phyloP scores from a whole-genome alignment of 2,329 filamentous ascomycete species.

The Esteya vermicola region DNA sequence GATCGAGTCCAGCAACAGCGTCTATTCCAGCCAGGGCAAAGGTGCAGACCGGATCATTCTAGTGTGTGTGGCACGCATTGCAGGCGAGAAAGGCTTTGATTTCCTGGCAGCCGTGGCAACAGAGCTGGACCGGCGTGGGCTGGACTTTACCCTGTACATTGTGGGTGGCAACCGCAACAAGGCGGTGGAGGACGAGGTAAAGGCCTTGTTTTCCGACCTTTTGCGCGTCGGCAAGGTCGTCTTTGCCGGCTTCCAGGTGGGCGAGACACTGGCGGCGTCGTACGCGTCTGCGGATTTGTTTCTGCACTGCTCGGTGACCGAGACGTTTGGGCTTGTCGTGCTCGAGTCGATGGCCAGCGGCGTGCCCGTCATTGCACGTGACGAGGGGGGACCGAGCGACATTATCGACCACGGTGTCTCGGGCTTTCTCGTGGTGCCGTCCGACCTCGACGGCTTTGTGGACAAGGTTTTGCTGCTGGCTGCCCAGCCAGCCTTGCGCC shows the following conservation, averaged over 20 bases:
- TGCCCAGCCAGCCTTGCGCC: conserved; percentile 26
- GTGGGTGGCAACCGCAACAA: conserved; percentile 55
- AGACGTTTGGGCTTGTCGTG: conserved; percentile 59
- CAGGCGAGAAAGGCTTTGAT: conserved; percentile 57
- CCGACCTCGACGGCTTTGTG: conserved; percentile 46
- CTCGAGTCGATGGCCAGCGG: conserved; percentile 59
- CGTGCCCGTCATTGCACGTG: conserved; percentile 52
- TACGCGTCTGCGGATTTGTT: conserved; percentile 59
- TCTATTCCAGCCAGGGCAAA: too few relatives aligned
- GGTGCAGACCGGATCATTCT: conserved; percentile 55
- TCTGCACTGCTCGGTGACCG: conserved; percentile 55
- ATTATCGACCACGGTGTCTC: conserved; percentile 45
- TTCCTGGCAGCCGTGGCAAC: conserved; percentile 45
- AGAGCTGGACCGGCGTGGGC: conserved; percentile 36
- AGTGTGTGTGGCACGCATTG: conserved; percentile 51
- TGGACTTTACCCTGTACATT: conserved; percentile 50
- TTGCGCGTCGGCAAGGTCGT: conserved; percentile 35
- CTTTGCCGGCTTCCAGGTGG: conserved; percentile 53
- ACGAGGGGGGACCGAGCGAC: conserved; percentile 56
- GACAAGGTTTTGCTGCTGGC: conserved; percentile 34
- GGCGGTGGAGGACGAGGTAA: conserved; percentile 46
- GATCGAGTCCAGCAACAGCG: conserved; percentile 44
- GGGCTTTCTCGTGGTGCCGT: conserved; percentile 45
- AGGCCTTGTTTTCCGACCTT: conserved; percentile 40
- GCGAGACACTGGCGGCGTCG: conserved; percentile 45